Base-by-base conservation (phyloP, 1,139 yeast species). In the Taphrina wiesneri region DNA sequence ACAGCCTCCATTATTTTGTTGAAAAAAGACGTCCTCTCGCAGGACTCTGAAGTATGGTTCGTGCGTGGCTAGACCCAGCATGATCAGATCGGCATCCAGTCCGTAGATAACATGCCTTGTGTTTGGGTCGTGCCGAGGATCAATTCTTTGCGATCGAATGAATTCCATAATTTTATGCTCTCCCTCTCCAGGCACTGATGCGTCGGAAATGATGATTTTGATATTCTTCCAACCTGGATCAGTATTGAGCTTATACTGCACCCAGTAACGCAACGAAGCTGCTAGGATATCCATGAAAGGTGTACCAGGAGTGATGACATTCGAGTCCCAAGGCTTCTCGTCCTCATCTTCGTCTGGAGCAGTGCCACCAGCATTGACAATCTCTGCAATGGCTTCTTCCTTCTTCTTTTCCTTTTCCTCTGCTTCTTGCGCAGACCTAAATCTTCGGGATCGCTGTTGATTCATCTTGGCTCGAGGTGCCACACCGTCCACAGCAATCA, bases 391-490 rank as follows among this genome's bases (percentile, higher is more conserved):
- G 17, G 84, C 82, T 68, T 78, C 77, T 57, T 78, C 77, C 59
- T 76, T 73, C 34, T 74, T 76, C 28, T 70, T 74, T 13, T 73
- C 75, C 56, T 77, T 75, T 21, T 77, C 74, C 32, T 90, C 96
- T 0, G 97, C 97, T 73, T 95, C 99, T 73, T 87, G 85, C 0
- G 99, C 99, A 15, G 97, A 86, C 76, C 99, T 82, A 76, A 95
- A 95, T 77, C 99, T 85, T 80, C 99, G 86, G 1, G 99, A 88
- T 77, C 99, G 86, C 77, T 95, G 99, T 77, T 95, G 99, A 75
- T 95, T 95, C 98, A 95, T 95, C 75, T 95, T 95, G 30, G 99
- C 99, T 74, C 99, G 83, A 62, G 99, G 99, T 0, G 99, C 99
- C 62, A 95, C 99, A 71, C 99, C 99, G 78, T 95, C 99, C 70